A percentile compares a stretch with the other conserved stretches of the same genome.
Evolutionary conservation across 139 green algal genomes (phyloP).

Genomic region (Helicosporidium sp.): DNA sequence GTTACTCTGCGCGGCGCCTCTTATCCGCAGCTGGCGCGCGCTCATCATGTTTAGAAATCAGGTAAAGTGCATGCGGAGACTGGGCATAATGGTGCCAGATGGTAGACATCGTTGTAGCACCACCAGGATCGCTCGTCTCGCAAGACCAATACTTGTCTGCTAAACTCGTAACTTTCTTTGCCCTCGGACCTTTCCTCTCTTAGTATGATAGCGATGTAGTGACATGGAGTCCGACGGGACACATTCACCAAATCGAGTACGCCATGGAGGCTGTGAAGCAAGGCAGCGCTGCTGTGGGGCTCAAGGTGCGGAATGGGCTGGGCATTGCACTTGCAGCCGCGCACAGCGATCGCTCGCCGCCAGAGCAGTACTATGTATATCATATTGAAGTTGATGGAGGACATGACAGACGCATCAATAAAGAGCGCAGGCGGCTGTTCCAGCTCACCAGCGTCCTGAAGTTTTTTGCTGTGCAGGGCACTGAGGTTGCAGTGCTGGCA

Average conservation of each 20-base stretch:
- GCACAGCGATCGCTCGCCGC: background rate
- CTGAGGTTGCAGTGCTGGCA: slow-evolving; percentile 78
- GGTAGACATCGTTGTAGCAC: too few relatives aligned
- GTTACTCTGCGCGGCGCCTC: too few relatives aligned
- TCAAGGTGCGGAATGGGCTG: slow-evolving; percentile 39
- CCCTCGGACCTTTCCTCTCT: slow-evolving; percentile 3
- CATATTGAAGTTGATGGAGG: slow-evolving; percentile 1
- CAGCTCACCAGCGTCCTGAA: too few relatives aligned
- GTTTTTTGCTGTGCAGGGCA: too few relatives aligned
- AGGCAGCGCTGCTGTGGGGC: slow-evolving; percentile 71
- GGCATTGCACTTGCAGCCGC: background rate
- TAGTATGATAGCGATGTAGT: slow-evolving; percentile 96
- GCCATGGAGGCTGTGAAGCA: slow-evolving; percentile 99
- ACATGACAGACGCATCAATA: slow-evolving; percentile 67
- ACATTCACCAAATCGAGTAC: slow-evolving; percentile 92
- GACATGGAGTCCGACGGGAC: slow-evolving; percentile 83
- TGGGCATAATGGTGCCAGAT: too few relatives aligned
- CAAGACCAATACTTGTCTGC: too few relatives aligned
- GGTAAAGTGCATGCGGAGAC: too few relatives aligned
- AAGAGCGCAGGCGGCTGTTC: too few relatives aligned
- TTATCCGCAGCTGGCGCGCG: too few relatives aligned
- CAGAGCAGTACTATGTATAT: background rate
- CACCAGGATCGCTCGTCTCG: too few relatives aligned
- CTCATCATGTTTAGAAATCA: too few relatives aligned
- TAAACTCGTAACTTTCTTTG: too few relatives aligned